Evolutionary conservation across 1,284 basidiomycete species (phyloP), one percentile per base, ranked within the genome.

Genomic region (Mycosarcoma mackinlayi): DNA sequence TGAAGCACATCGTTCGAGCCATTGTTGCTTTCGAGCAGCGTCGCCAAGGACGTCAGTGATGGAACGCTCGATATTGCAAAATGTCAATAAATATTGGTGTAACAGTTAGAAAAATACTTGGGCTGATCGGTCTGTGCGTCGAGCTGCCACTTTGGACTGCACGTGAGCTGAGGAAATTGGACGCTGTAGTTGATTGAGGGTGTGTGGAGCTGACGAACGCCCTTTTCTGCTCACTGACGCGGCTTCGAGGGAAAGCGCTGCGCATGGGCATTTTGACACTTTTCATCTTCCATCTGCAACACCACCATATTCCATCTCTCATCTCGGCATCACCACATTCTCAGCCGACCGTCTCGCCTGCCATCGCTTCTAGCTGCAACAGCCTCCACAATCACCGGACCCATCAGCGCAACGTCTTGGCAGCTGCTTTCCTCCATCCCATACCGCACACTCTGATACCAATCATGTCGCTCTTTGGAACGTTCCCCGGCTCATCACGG

Each of bases 41-140:
- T 16, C 21, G 41, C 10, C 19, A 14, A 27, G 25, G 39, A 6
- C 28, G 39, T 18, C 28, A 13, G 5, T 24, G 31, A 23, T 7
- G 9, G n/a, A 34, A n/a, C n/a, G n/a, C 19, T 31, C 9, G 34
- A 18, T 45, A n/a, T 37, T 19, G 45, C 2, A 14, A 14, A 46
- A 35, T 38, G 38, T 30, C 34, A n/a, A 42, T 31, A 24, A 11
- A 10, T 14, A 4, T n/a, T 34, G 23, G 37, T 49, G 53, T 61
- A 60, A 67, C 56, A 67, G n/a, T 11, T 16, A 18, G 16, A 9
- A 11, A 13, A 28, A 42, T 42, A 45, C 10, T 39, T 19, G 8
- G 34, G 55, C 61, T 70, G 67, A 70, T 70, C 67, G 67, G 67
- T 70, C 67, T 61, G 67, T 70, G 67, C 67, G 57, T 33, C n/a